Evolutionary conservation across 768 basidiomycete genomes (phyloP).

Genomic region (Lentinus tigrinus): DNA sequence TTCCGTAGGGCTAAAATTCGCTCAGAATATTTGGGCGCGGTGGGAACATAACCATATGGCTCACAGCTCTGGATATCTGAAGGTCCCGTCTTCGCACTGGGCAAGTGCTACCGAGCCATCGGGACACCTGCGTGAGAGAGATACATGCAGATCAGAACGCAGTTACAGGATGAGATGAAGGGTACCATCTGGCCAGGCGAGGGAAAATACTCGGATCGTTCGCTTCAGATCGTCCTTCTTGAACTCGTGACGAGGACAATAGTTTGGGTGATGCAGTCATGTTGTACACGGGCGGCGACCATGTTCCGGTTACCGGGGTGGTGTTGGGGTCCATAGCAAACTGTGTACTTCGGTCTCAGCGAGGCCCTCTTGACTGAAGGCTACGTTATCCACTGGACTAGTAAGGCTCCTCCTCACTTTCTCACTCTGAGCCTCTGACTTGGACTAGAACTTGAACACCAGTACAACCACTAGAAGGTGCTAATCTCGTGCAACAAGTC

Average conservation of each 20-base stretch:
- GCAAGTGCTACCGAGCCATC: constrained; percentile 70
- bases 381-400: too few species aligned
- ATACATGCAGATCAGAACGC: background rate
- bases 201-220: constrained; percentile 37
- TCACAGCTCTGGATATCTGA: constrained; percentile 56
- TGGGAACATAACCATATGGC: constrained; percentile 21
- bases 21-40: constrained; percentile 1
- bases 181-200: constrained; percentile 55
- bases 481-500: too few species aligned
- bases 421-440: too few species aligned
- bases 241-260: background rate
- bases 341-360: background rate
- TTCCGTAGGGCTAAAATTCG: constrained; percentile 2
- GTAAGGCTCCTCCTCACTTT: too few species aligned
- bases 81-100: constrained; percentile 68
- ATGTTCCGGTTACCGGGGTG: background rate
- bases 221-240: background rate
- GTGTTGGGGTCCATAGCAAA: background rate
- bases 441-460: too few species aligned
- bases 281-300: constrained; percentile 10
- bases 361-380: background rate
- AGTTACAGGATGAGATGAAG: background rate
- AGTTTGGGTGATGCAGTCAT: background rate
- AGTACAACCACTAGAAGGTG: too few species aligned
- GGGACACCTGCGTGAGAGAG: constrained; percentile 54